These are phyloP conservation scores for Lyophyllum decastes DNA, from an alignment of 768 basidiomycete species.

Conservation along the genomic window DNA sequence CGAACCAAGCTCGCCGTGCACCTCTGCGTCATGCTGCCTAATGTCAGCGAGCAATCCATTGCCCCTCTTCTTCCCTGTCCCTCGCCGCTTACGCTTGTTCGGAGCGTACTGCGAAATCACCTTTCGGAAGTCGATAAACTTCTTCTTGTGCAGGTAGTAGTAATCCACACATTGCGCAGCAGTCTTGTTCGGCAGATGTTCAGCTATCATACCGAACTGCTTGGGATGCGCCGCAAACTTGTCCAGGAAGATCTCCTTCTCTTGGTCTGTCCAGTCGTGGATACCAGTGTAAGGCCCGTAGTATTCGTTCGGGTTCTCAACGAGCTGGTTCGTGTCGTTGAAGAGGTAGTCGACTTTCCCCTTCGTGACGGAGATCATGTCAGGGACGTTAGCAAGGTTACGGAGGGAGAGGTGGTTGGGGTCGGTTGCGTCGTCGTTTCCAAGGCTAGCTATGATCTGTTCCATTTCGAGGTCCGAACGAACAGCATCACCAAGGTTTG, in stretches of 20 bases:
- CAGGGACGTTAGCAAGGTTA: constrained; percentile 87
- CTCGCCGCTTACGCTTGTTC: constrained; percentile 63
- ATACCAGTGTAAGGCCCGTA: constrained; percentile 74
- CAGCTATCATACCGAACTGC: constrained; percentile 93
- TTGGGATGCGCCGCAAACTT: constrained; percentile 87
- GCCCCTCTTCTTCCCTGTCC: constrained; percentile 74
- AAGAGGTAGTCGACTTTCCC: constrained; percentile 64
- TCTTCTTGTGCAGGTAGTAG: constrained; percentile 95
- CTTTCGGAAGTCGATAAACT: constrained; percentile 80
- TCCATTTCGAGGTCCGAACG: constrained; percentile 97
- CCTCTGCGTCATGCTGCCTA: constrained; percentile 68
- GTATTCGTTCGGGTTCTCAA: constrained; percentile 76
- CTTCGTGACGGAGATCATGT: constrained; percentile 78
- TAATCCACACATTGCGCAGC: constrained; percentile 87
- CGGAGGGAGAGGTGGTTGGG: constrained; percentile 83
- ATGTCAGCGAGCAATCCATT: constrained; percentile 84
- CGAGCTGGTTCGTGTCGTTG: constrained; percentile 84
- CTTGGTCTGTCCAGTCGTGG: constrained; percentile 86
- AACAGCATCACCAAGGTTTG: constrained; percentile 81
- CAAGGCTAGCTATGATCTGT: constrained; percentile 92
- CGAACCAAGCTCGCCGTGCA: constrained; percentile 37
- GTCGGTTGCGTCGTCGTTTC: constrained; percentile 91
- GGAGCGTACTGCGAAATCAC: constrained; percentile 67
- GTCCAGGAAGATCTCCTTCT: constrained; percentile 76
- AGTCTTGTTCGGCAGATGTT: constrained; percentile 80